Conservation (phyloP, 139 green algal genomes). For the Picochlorum costavermella region DNA sequence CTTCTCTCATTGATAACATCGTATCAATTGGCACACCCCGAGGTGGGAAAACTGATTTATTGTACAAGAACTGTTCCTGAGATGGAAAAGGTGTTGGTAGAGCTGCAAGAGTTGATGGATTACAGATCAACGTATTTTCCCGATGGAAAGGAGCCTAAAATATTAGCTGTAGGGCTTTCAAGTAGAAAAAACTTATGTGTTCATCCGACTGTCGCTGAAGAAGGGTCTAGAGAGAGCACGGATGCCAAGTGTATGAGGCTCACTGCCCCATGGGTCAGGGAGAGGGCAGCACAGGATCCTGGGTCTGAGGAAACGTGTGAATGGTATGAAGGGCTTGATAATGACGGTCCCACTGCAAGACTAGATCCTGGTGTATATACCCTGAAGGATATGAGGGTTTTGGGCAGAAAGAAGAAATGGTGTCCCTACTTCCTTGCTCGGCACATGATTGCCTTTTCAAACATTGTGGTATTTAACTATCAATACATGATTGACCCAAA, state of each 20-base stretch:
- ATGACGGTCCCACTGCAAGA: conserved; percentile 47
- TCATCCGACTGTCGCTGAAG: conserved; percentile 72
- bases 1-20: conserved; percentile 94
- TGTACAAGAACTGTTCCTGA: conserved; percentile 99
- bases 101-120: conserved; percentile 75
- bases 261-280: conserved; percentile 91
- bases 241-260: conserved; percentile 85
- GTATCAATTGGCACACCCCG: conserved; percentile 93
- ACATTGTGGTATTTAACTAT: conserved; percentile 98
- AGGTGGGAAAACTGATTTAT: conserved; percentile 97
- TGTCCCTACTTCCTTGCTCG: conserved; percentile 98
- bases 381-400: conserved; percentile 70
- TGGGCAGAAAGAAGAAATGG: conserved; percentile 83
- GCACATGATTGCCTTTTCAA: conserved; percentile 91
- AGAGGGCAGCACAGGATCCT: conserved; percentile 36
- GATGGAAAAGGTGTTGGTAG: conserved; percentile 96
- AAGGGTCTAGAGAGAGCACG: conserved; percentile 82
- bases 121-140: conserved; percentile 66
- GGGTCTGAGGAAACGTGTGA: conserved; percentile 53
- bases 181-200: conserved; percentile 98
- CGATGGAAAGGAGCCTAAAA: conserved; percentile 34
- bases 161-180: conserved; percentile 88
- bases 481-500: conserved; percentile 98
- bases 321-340: conserved; percentile 83
- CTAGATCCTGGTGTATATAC: conserved; percentile 65